Base-by-base conservation (phyloP, 2,329 filamentous ascomycete species). In the Pseudogymnoascus sp. region DNA sequence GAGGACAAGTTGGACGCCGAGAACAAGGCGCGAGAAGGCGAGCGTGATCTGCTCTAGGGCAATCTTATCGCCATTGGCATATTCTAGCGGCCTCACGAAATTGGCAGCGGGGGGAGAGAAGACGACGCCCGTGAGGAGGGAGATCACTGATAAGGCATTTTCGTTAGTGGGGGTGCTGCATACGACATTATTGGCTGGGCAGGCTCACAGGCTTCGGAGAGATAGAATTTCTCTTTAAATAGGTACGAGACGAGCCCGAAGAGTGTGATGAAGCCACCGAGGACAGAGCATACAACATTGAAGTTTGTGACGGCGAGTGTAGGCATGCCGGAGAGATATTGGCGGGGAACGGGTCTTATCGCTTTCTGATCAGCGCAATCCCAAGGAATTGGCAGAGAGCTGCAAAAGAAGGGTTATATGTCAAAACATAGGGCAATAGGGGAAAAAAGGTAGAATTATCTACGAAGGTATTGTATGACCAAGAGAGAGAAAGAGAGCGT, bases 241-340 rank as follows among this genome's bases (percentile, higher is more conserved):
- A 95, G 81, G 71, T 90, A 94, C 1, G 90, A 95, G 0, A 96
- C 89, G 39, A 96, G 77, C 1, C 90, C 91, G 69, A 94, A 96
- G 24, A 94, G 67, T 0, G 89, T 90, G 64, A 96, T 84, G 76
- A 93, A 96, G 4, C 89, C 91, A 13, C 91, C 92, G 9, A 95
- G 74, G 7, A 89, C 82, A 59, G 88, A 86, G 17, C 58, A 60
- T 24, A 58, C 57, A 37, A 82, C 74, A 66, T 83, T 83, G 62
- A 83, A 75, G 65, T 82, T 79, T 57, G 76, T 80, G 10, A 80
- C 17, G 17, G 33, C 57, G 24, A 58, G 57, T 26, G 57, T 37
- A 36, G 57, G 57, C 57, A 58, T 58, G n/a, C 44, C 44, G 26
- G 26, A 33, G 26, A 5, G 24, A 33, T n/a, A n/a, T 31, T 7